Base-by-base conservation (phyloP, 2,329 filamentous ascomycete genomes). In the Escovopsis sp. region DNA sequence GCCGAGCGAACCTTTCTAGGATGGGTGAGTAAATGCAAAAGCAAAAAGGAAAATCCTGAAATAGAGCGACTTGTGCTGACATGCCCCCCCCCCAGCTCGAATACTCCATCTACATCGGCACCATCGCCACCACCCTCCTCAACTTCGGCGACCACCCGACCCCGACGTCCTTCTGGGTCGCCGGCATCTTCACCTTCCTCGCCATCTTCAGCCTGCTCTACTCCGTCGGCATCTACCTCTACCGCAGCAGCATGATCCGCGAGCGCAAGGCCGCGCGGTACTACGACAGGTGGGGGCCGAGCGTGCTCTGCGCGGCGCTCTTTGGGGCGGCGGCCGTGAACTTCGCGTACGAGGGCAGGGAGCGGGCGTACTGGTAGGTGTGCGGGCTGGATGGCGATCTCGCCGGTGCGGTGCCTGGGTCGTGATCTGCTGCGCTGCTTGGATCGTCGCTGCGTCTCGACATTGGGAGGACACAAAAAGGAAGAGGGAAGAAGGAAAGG, bases 1-100 rank as follows among this genome's bases (percentile, higher is more conserved):
- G 87, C 86, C 1, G 90, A 98, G 59, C 75, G 90, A 44, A 98
- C 90, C 1, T 98, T 94, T 61, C 70, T 98, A 38, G 83, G 85
- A 43, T 98, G 90, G 86, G 77, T 81, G 60, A 62, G 74, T 61
- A 18, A 13, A 10, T 25, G 11, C 21, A 15, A 16, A 23, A 7
- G 21, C 21, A 7, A 7, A 23, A n/a, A n/a, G n/a, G n/a, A n/a
- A n/a, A n/a, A 14, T 25, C n/a, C 6, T 46, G 27, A 12, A 11
- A 11, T 17, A 15, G 13, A 17, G 5, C 3, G 5, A 10, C 43
- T 52, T n/a, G n/a, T 39, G 50, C 43, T 45, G 27, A 42, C 39
- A 11, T 13, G 11, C 3, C n/a, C n/a, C 5, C 27, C 19, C 21
- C 33, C 19, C 44, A 81, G 81, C 80, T 98, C 48, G 88, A 98